A percentile compares a stretch with the other conserved stretches of the same genome.
These are phyloP conservation scores for Ceratopteris richardii DNA, from an alignment of 75 land plant genomes.

Conservation along the genomic window DNA sequence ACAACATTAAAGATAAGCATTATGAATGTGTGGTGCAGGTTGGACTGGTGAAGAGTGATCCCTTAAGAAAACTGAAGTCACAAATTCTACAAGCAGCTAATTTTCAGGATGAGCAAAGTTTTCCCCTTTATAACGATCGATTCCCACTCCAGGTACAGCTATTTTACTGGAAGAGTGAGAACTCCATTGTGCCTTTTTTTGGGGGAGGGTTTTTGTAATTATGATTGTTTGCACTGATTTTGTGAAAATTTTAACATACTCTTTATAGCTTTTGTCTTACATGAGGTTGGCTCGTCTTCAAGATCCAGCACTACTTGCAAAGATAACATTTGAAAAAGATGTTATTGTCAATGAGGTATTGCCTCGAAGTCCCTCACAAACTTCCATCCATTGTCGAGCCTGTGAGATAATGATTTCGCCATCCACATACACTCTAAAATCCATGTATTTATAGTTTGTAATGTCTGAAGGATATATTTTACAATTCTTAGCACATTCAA, in stretches of 20 bases:
- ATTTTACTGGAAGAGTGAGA: too few relatives aligned
- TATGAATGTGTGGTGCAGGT: constrained; percentile 8
- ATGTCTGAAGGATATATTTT: too few relatives aligned
- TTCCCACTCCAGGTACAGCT: constrained; percentile 50
- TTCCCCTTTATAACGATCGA: constrained; percentile 29
- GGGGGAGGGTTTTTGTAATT: too few relatives aligned
- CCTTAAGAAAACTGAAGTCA: constrained; percentile 17
- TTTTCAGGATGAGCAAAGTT: constrained; percentile 16
- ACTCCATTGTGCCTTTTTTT: too few relatives aligned
- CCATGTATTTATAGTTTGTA: too few relatives aligned
- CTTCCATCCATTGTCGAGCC: too few relatives aligned
- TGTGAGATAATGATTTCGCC: too few relatives aligned
- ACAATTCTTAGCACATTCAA: too few relatives aligned
- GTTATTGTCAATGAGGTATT: constrained; percentile 29
- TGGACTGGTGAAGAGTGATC: constrained; percentile 21
- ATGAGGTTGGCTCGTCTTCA: constrained; percentile 29
- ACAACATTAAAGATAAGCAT: background rate
- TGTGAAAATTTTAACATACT: background rate
- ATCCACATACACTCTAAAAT: too few relatives aligned
- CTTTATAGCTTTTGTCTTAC: constrained; percentile 27
- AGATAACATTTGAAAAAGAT: constrained; percentile 28
- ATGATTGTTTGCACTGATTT: too few relatives aligned
- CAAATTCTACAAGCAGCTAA: constrained; percentile 28
- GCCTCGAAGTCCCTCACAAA: background rate
- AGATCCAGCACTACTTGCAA: constrained; percentile 27